Conservation (phyloP, 2,329 filamentous ascomycete species). For the Penicillium sp. region DNA sequence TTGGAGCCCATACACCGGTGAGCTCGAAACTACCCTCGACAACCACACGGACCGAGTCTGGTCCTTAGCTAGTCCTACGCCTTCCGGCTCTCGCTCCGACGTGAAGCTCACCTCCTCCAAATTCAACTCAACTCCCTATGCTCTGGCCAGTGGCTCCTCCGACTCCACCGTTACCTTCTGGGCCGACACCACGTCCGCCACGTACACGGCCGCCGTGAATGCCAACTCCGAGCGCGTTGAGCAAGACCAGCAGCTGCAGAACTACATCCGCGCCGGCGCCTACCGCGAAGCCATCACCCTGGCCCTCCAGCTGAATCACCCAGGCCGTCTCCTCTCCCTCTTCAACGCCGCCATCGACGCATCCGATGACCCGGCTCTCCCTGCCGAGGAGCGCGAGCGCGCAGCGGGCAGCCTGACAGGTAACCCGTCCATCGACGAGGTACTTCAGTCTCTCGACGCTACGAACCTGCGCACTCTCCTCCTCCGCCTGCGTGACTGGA, state of each 20-base stretch:
- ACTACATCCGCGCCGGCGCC: constrained; percentile 82
- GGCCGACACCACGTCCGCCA: constrained; percentile 83
- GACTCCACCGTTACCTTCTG: constrained; percentile 95
- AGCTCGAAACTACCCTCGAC: constrained; percentile 84
- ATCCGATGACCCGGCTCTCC: constrained; percentile 60
- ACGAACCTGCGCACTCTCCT: constrained; percentile 84
- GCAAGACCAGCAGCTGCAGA: constrained; percentile 90
- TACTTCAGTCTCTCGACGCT: constrained; percentile 73
- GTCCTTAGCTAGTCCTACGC: constrained; percentile 71
- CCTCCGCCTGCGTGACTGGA: constrained; percentile 87
- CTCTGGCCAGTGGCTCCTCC: constrained; percentile 83
- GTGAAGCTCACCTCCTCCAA: constrained; percentile 31
- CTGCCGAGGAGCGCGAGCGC: constrained; percentile 23
- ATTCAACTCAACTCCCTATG: constrained; percentile 51
- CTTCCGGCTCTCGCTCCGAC: constrained; percentile 34
- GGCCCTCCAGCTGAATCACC: constrained; percentile 90
- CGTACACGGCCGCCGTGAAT: constrained; percentile 69
- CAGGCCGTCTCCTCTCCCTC: constrained; percentile 76
- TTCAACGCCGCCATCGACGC: constrained; percentile 76
- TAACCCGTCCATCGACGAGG: constrained; percentile 68
- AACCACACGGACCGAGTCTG: constrained; percentile 96
- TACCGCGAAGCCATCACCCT: constrained; percentile 92
- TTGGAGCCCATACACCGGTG: constrained; percentile 84
- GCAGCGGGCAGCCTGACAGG: constrained; percentile 43
- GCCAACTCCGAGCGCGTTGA: constrained; percentile 79